phyloP scores from a whole-genome alignment of 2,329 filamentous ascomycete species.

The Kalmusia sp. region DNA sequence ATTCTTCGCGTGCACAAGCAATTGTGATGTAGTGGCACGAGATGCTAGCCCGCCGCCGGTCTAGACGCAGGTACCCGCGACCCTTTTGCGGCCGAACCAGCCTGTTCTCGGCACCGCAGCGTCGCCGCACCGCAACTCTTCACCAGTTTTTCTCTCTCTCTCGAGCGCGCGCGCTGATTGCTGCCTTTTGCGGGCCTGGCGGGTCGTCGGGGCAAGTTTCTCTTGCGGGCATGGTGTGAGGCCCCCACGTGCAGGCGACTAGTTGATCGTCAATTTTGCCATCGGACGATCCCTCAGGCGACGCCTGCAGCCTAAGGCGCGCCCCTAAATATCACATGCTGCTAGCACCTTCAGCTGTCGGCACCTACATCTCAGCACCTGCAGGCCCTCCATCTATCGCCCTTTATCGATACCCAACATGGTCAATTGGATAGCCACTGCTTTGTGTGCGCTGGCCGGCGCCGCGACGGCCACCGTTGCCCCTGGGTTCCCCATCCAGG shows the following conservation, averaged over 20 bases:
- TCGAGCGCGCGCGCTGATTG: no score
- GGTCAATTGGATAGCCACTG: neutral
- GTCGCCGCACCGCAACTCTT: no score
- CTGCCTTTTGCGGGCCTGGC: no score
- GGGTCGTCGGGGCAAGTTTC: no score
- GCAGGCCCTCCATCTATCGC: neutral
- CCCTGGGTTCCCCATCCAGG: constrained; percentile 38
- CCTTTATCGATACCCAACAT: constrained; percentile 4
- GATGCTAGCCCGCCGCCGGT: no score
- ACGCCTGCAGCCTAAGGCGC: neutral
- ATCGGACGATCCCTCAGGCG: neutral
- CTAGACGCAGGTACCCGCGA: no score
- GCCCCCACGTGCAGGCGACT: neutral
- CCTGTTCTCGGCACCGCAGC: no score
- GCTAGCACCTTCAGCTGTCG: neutral
- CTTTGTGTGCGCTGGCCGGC: constrained; percentile 8
- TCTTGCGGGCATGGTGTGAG: neutral
- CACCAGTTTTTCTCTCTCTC: no score
- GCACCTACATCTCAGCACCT: neutral
- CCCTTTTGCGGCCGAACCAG: no score
- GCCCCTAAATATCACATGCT: constrained; percentile 5
- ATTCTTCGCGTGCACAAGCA: neutral
- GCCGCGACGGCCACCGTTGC: constrained; percentile 29
- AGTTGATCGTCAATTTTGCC: neutral
- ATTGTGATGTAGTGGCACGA: no score